Evolutionary conservation across 306 rosid species (phyloP).

Genomic region (Pachyrhizus erosus): DNA sequence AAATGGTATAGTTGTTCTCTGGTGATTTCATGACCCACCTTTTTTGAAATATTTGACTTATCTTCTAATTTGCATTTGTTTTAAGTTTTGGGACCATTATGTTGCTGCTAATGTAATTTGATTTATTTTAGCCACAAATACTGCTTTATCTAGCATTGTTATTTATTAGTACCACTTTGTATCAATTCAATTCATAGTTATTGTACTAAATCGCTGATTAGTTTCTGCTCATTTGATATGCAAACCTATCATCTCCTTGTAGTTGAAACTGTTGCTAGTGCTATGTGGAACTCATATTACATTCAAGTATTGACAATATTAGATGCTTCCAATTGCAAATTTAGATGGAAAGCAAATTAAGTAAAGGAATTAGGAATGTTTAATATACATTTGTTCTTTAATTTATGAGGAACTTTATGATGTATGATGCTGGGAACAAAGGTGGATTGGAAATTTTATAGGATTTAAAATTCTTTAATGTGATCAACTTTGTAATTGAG

Average conservation of each 20-base stretch:
- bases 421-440: neutral
- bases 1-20: constrained; percentile 69
- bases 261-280: neutral
- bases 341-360: neutral
- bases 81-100: constrained; percentile 23
- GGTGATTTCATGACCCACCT: constrained; percentile 32
- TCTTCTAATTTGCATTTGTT: constrained; percentile 16
- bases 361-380: neutral
- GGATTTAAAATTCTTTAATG: too few relatives aligned
- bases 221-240: neutral
- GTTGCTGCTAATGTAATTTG: constrained; percentile 3
- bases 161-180: neutral
- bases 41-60: constrained; percentile 18
- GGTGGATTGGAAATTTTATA: neutral
- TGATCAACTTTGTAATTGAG: too few relatives aligned
- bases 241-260: neutral
- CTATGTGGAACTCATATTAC: neutral
- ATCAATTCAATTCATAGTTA: neutral
- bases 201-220: neutral
- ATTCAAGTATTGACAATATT: neutral
- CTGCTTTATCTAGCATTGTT: neutral
- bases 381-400: neutral
- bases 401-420: neutral
- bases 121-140: constrained; percentile 2
- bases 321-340: neutral